phyloP scores from a whole-genome alignment of 148 eudicot genomes.

The Chenopodium album region DNA sequence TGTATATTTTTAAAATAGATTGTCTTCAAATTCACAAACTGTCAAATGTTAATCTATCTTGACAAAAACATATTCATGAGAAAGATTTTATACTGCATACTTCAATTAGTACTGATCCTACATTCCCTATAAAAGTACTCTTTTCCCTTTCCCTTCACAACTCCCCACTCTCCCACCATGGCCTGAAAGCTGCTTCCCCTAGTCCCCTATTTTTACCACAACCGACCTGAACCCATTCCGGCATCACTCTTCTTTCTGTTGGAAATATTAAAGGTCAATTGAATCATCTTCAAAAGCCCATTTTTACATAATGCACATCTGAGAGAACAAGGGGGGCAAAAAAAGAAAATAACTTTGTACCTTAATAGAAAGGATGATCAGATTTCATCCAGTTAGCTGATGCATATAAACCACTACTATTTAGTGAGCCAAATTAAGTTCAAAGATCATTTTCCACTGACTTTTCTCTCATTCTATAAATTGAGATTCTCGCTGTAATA shows the following conservation, averaged over 20 bases:
- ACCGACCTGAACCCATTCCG: neutral
- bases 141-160: neutral
- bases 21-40: neutral
- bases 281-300: neutral
- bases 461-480: neutral
- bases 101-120: neutral
- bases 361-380: neutral
- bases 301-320: neutral
- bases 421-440: neutral
- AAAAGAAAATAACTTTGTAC: neutral
- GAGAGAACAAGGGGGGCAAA: neutral
- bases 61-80: neutral
- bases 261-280: neutral
- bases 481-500: neutral
- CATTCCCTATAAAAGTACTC: neutral
- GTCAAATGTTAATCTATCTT: neutral
- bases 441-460: neutral
- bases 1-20: neutral
- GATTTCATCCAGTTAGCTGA: neutral
- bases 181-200: neutral
- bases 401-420: neutral
- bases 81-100: neutral
- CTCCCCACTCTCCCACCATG: neutral
- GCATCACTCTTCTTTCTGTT: neutral
- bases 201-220: neutral